Base-by-base conservation (phyloP, 495 filamentous ascomycete species). In the Xylaria venustula region DNA sequence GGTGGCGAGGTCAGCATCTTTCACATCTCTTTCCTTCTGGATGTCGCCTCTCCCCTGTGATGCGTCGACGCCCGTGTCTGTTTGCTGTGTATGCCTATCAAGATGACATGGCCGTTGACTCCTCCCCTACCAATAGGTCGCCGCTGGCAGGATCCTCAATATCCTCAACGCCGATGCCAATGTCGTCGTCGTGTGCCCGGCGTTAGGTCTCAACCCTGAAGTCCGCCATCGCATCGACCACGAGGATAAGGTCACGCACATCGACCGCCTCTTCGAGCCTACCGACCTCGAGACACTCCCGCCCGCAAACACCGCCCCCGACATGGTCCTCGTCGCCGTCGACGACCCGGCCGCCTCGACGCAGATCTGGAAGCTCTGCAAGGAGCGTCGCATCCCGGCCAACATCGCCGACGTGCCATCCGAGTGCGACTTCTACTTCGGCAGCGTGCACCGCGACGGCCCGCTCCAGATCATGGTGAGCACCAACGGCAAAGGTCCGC, bases 341-440 rank as follows among this genome's bases (percentile, higher is more conserved):
- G 94, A 98, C 71, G 92, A 97, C 73, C 90, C 94, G 0, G 87
- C 84, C 34, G 91, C 92, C 6, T 95, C 90, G 0, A 87, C 92
- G 0, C 76, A 83, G 47, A 92, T 98, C 69, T 98, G 91, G 88
- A 90, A 91, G 64, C 83, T 96, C 0, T 98, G 93, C 79, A 91
- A 97, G 67, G 84, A 89, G 69, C 81, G 79, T 42, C 86, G 86
- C 44, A 92, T 98, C 52, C 85, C 92, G 1, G 92, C 91, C 36
- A 98, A 98, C 73, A 95, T 98, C 52, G 94, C 94, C 60, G 94
- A 98, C 74, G 95, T 98, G 1, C 95, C 95, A 0, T 83, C 92
- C 0, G 94, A 98, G 73, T 98, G 94, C 71, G 94, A 98, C 68
- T 98, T 98, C 71, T 98, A 97, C 75, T 98, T 98, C 73, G 94